Conservation (phyloP, 2,329 filamentous ascomycete genomes). For the Thyridium curvatum region DNA sequence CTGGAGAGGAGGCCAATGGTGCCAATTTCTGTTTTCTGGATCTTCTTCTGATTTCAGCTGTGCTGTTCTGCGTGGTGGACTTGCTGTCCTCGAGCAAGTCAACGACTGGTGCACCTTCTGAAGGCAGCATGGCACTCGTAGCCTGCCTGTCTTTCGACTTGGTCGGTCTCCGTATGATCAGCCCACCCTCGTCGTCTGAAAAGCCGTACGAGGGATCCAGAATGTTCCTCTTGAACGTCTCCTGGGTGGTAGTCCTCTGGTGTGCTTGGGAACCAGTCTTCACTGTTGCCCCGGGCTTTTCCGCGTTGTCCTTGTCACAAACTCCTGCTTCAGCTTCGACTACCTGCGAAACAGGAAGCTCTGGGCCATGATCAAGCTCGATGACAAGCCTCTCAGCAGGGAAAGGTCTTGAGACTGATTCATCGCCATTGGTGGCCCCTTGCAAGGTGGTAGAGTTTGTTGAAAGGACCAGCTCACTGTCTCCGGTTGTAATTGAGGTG, state of each 20-base stretch:
- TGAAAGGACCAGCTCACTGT: too few relatives aligned
- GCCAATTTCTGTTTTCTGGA: too few relatives aligned
- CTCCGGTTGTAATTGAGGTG: too few relatives aligned
- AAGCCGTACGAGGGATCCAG: slow-evolving; percentile 20
- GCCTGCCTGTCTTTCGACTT: slow-evolving; percentile 1
- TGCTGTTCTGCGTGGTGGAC: too few relatives aligned
- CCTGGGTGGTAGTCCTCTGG: background rate
- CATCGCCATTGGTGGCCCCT: too few relatives aligned
- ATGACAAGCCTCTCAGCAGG: background rate
- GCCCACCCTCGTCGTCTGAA: slow-evolving; percentile 27
- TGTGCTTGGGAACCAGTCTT: too few relatives aligned
- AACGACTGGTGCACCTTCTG: background rate
- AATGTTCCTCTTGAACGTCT: slow-evolving; percentile 10
- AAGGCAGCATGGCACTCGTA: background rate
- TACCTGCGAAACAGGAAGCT: too few relatives aligned
- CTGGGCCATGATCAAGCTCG: background rate
- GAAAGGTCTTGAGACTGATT: too few relatives aligned
- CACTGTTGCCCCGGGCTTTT: background rate
- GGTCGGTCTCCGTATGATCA: slow-evolving; percentile 7
- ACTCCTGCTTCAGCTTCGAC: background rate
- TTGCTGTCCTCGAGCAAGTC: background rate
- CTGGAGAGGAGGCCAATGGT: too few relatives aligned
- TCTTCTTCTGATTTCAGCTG: too few relatives aligned
- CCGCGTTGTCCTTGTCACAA: background rate
- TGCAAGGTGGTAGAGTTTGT: too few relatives aligned